Percentiles rank a stretch among this genome's conserved stretches.
These are phyloP conservation scores for Colletotrichum sp. DNA, from an alignment of 2,329 filamentous ascomycete species.

Conservation along the genomic window DNA sequence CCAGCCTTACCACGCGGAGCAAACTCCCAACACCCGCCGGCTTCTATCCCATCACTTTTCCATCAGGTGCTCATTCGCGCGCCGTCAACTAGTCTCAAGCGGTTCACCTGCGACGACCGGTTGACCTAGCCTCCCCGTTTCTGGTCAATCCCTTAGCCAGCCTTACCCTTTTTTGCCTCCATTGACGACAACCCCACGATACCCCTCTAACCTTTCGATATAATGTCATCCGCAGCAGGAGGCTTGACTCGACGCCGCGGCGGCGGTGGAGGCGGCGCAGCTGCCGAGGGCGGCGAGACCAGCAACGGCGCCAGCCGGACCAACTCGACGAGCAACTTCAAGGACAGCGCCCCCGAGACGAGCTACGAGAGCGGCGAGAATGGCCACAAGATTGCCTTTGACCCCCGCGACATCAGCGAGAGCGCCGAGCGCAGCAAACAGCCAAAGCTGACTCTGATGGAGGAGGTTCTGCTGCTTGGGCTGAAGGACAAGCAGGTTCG, in stretches of 20 bases:
- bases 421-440: conserved; percentile 96
- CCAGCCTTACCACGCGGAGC: not conserved
- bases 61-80: not conserved
- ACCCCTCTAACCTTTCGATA: conserved; percentile 4
- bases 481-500: conserved; percentile 98
- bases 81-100: not conserved
- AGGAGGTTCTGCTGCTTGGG: conserved; percentile 93
- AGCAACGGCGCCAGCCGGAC: conserved; percentile 60
- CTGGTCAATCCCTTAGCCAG: not conserved
- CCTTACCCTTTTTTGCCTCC: not conserved
- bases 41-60: not conserved
- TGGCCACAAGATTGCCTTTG: conserved; percentile 98
- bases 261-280: conserved; percentile 67
- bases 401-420: conserved; percentile 96
- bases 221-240: conserved; percentile 20
- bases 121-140: conserved; percentile 1
- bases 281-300: conserved; percentile 63
- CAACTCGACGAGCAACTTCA: conserved; percentile 59
- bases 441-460: conserved; percentile 98
- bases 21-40: not conserved
- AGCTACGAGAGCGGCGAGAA: conserved; percentile 93
- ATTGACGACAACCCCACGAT: conserved; percentile 11
- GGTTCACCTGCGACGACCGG: conserved; percentile 8
- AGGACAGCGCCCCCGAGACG: conserved; percentile 70
- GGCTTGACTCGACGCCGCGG: conserved; percentile 71